Evolutionary conservation across 2,329 filamentous ascomycete genomes (phyloP), one percentile per base, ranked within the genome.

Genomic region (Chaetomiaceae sp.): DNA sequence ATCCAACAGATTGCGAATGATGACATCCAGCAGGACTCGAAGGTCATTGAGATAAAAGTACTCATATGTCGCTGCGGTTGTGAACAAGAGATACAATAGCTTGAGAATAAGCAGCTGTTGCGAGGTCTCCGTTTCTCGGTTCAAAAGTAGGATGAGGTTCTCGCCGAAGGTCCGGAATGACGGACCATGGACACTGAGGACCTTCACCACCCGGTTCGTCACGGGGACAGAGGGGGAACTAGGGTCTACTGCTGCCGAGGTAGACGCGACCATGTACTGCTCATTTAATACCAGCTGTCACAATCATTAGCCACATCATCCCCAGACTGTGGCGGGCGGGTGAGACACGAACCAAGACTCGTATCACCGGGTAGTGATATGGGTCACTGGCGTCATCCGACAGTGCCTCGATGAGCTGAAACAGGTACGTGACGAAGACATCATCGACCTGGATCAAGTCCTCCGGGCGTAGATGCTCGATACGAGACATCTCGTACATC

Each of bases 21-120:
- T 90, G 59, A 99, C 94, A 66, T 99, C 94, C 42, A 97, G 79
- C 14, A 99, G 80, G 4, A 99, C 94, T 54, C 90, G 88, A 27
- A 99, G 77, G 65, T 99, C 94, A 67, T 99, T 99, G 25, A 90
- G 96, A 70, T 97, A 99, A 67, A 99, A 99, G 71, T 97, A 99
- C 71, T 99, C 94, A 68, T 94, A 90, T 0, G 94, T 99, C 14
- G 87, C 82, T 52, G 84, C 84, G 9, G 90, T 97, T 4, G 91
- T 96, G 71, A 99, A 99, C 9, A 99, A 79, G 32, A 99, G 82
- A 70, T 97, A 99, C 25, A 99, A 77, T 4, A 96, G 81, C 71
- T 99, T 99, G 37, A 99, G 78, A 55, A 97, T 97, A n/a, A 99
- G 80, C 23, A 99, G 79, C 70, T 99, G 95, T 33, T 96, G 80